A percentile compares a stretch with the other conserved stretches of the same genome.
phyloP scores from a whole-genome alignment of 306 rosid species.

The Lathyrus sativus region DNA sequence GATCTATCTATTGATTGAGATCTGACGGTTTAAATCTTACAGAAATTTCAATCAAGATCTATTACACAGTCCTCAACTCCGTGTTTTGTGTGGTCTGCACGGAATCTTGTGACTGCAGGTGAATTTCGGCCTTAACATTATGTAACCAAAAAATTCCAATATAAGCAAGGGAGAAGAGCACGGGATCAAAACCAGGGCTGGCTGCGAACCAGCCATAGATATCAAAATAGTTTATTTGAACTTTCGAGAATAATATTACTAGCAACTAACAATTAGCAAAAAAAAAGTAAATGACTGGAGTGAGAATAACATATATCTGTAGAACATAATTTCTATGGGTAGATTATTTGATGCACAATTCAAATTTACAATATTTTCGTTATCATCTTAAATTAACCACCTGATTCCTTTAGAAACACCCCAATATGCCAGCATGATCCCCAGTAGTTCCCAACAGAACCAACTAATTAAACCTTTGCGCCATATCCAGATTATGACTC shows the following conservation, averaged over 20 bases:
- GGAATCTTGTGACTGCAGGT: too few relatives aligned
- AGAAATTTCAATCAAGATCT: too few relatives aligned
- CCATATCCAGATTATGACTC: slow-evolving; percentile 48
- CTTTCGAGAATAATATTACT: slow-evolving; percentile 44
- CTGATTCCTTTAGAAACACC: slow-evolving; percentile 43
- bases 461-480: slow-evolving; percentile 43
- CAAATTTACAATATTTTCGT: slow-evolving; percentile 69
- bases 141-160: not conserved
- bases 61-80: too few relatives aligned
- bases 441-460: slow-evolving; percentile 45
- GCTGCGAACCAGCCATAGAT: slow-evolving; percentile 10
- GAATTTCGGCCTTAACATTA: too few relatives aligned
- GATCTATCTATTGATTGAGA: too few relatives aligned
- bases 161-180: slow-evolving; percentile 2
- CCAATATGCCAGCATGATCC: slow-evolving; percentile 36
- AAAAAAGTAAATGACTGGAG: slow-evolving; percentile 3
- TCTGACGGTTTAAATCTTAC: too few relatives aligned
- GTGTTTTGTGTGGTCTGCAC: too few relatives aligned
- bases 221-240: slow-evolving; percentile 31
- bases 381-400: slow-evolving; percentile 49
- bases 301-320: slow-evolving; percentile 38
- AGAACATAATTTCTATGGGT: slow-evolving; percentile 57
- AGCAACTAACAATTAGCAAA: slow-evolving; percentile 42
- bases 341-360: slow-evolving; percentile 54
- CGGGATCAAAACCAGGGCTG: slow-evolving; percentile 1